Conservation (phyloP, 2,329 filamentous ascomycete genomes). For the Trichoderma sp. region DNA sequence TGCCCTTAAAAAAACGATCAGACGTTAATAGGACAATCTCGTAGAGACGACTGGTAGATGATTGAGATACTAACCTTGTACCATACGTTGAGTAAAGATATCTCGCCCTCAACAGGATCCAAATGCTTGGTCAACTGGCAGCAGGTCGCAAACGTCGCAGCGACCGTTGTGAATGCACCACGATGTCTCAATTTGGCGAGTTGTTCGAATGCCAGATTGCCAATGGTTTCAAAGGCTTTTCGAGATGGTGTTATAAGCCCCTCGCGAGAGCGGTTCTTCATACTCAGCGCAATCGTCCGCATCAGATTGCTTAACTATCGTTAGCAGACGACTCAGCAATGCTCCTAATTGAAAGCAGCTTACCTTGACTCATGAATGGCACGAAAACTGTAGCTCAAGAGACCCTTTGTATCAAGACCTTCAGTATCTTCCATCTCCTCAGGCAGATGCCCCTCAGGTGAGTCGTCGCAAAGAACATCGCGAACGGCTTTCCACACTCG, state of each 20-base stretch:
- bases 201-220: slow-evolving; percentile 75
- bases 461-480: slow-evolving; percentile 83
- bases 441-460: slow-evolving; percentile 82
- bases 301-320: slow-evolving; percentile 60
- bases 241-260: slow-evolving; percentile 47
- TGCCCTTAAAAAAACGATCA: slow-evolving; percentile 43
- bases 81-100: slow-evolving; percentile 61
- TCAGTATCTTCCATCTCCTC: slow-evolving; percentile 71
- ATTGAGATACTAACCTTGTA: slow-evolving; percentile 53
- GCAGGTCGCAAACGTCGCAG: slow-evolving; percentile 78
- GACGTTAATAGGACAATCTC: not conserved
- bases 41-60: not conserved
- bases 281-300: slow-evolving; percentile 56
- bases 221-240: slow-evolving; percentile 62
- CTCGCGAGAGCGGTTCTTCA: slow-evolving; percentile 44
- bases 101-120: slow-evolving; percentile 30
- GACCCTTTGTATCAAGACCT: slow-evolving; percentile 77
- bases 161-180: slow-evolving; percentile 90
- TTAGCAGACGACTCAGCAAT: slow-evolving; percentile 16
- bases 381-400: slow-evolving; percentile 92
- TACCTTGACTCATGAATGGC: slow-evolving; percentile 92
- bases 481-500: slow-evolving; percentile 75
- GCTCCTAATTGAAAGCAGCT: slow-evolving; percentile 14
- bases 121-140: slow-evolving; percentile 62
- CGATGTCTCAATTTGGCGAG: slow-evolving; percentile 80